phyloP scores from a whole-genome alignment of 192 early-diverging fungal genomes.

The Coemansia sp. region DNA sequence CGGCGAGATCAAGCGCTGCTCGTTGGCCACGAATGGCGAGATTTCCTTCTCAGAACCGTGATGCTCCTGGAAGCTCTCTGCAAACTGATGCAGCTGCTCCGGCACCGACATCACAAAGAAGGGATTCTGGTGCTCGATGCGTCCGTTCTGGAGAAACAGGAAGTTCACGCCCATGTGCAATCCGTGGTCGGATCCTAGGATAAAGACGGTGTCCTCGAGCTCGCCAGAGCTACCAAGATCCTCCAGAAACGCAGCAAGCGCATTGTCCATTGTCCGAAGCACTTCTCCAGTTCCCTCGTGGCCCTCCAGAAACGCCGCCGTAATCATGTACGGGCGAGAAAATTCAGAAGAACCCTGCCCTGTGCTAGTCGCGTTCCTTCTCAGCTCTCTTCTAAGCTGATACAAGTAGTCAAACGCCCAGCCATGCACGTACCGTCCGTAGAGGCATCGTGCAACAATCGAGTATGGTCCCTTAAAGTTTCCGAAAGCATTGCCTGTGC shows the following conservation, averaged over 20 bases:
- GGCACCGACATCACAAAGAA: conserved; percentile 43
- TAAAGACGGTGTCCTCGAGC: conserved; percentile 40
- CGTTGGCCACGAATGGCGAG: conserved; percentile 37
- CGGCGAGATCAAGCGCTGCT: conserved; percentile 44
- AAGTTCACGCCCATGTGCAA: conserved; percentile 54
- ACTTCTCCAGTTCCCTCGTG: conserved; percentile 53
- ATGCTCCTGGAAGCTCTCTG: conserved; percentile 22
- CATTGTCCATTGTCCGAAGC: conserved; percentile 29
- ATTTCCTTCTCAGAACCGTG: conserved; percentile 10
- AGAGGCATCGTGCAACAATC: conserved; percentile 40
- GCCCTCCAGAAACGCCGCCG: conserved; percentile 33
- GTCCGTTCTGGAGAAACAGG: conserved; percentile 39
- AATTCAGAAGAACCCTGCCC: neutral
- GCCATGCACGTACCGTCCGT: conserved; percentile 42
- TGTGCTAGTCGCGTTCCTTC: neutral
- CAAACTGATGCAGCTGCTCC: conserved; percentile 38
- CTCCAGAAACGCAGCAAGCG: conserved; percentile 28
- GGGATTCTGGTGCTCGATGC: conserved; percentile 51
- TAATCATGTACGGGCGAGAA: conserved; percentile 42
- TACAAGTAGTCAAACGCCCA: conserved; percentile 46
- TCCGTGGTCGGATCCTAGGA: conserved; percentile 39
- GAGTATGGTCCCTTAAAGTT: conserved; percentile 57
- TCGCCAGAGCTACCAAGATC: conserved; percentile 33
- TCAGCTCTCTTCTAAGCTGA: conserved; percentile 33
- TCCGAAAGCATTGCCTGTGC: conserved; percentile 53